Evolutionary conservation across 2,329 filamentous ascomycete species (phyloP).

Genomic region (Epicoccum sorghinum): DNA sequence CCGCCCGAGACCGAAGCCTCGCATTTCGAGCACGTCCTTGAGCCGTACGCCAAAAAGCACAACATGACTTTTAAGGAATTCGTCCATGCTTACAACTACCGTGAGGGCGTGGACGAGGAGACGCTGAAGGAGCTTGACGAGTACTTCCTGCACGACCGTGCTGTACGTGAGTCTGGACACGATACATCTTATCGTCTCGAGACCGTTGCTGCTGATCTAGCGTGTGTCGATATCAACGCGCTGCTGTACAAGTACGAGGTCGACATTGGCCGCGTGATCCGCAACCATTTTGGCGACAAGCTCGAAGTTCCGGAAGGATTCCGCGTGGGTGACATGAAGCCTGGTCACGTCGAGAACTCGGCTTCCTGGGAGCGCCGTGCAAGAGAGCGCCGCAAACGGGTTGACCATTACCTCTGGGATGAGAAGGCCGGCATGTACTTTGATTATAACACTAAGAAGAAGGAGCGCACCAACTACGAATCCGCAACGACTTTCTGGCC

Average conservation of each 20-base stretch:
- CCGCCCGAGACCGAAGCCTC: slow-evolving; percentile 89
- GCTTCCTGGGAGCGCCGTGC: slow-evolving; percentile 89
- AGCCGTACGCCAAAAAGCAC: slow-evolving; percentile 83
- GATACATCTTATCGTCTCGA: slow-evolving; percentile 96
- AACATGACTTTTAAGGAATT: slow-evolving; percentile 83
- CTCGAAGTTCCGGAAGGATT: slow-evolving; percentile 84
- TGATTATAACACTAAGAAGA: slow-evolving; percentile 88
- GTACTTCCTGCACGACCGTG: slow-evolving; percentile 95
- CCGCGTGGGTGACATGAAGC: slow-evolving; percentile 67
- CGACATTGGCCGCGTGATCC: slow-evolving; percentile 87
- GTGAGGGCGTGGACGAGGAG: slow-evolving; percentile 72
- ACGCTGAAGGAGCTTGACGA: slow-evolving; percentile 72
- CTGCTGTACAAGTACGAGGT: slow-evolving; percentile 96
- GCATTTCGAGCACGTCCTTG: slow-evolving; percentile 83
- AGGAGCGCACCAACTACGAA: slow-evolving; percentile 84
- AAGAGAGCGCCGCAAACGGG: slow-evolving; percentile 79
- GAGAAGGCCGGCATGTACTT: slow-evolving; percentile 95
- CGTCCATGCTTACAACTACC: slow-evolving; percentile 84
- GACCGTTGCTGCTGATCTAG: slow-evolving; percentile 77
- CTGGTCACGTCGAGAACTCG: slow-evolving; percentile 78
- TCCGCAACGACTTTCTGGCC: slow-evolving; percentile 95
- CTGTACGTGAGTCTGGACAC: slow-evolving; percentile 94
- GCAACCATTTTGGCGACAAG: slow-evolving; percentile 80
- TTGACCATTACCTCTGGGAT: slow-evolving; percentile 95
- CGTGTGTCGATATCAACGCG: slow-evolving; percentile 93